Evolutionary conservation across 805 yeast genomes (phyloP).

Genomic region (Pichia deserticola): DNA sequence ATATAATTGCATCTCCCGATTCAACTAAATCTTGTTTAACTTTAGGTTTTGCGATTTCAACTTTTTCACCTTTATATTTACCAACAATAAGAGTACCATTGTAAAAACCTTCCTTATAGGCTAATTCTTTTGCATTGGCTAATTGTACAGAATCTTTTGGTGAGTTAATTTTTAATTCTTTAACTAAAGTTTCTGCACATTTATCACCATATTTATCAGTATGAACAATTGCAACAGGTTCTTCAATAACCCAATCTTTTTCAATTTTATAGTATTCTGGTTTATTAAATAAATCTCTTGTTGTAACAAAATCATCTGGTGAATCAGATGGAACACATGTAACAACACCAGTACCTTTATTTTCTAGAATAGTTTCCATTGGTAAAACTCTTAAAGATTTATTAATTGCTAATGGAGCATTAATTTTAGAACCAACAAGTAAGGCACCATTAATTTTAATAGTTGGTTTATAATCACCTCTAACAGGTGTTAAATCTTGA

Average conservation of each 20-base stretch:
- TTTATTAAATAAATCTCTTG: conserved; percentile 75
- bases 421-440: conserved; percentile 79
- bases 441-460: conserved; percentile 58
- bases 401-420: conserved; percentile 73
- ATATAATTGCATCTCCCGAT: conserved; percentile 73
- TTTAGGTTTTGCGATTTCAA: conserved; percentile 84
- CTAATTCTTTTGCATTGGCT: conserved; percentile 87
- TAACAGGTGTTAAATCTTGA: conserved; percentile 84
- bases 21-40: conserved; percentile 77
- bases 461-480: conserved; percentile 68
- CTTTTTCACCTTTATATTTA: conserved; percentile 79
- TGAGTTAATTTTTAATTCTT: conserved; percentile 84
- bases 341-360: conserved; percentile 98
- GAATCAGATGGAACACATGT: conserved; percentile 99
- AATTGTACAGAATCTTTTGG: conserved; percentile 86
- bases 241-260: conserved; percentile 76
- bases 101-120: conserved; percentile 95
- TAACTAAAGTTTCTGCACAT: conserved; percentile 78
- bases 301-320: conserved; percentile 92
- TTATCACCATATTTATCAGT: conserved; percentile 85
- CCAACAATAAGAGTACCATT: conserved; percentile 80
- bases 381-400: conserved; percentile 78
- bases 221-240: conserved; percentile 62
- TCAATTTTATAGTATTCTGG: conserved; percentile 85
- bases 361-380: conserved; percentile 93